A percentile compares a stretch with the other conserved stretches of the same genome.
These are phyloP conservation scores for Cryptococcus jaspeensis DNA, from an alignment of 1,284 basidiomycete species.

Conservation along the genomic window DNA sequence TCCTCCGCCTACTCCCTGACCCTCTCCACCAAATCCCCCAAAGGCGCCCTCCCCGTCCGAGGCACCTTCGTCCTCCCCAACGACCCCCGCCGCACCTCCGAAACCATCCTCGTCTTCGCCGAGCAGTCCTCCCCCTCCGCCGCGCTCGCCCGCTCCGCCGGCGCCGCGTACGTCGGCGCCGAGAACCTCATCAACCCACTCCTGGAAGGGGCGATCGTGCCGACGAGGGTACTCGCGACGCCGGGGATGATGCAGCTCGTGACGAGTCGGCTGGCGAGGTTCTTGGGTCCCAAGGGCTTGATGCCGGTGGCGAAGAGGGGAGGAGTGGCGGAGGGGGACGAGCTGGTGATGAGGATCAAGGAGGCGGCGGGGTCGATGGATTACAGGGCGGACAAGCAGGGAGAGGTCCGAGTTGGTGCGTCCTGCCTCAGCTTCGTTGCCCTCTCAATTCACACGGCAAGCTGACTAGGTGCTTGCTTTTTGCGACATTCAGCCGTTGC, in stretches of 20 bases:
- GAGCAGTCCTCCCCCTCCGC: conserved; percentile 53
- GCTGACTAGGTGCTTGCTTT: not conserved
- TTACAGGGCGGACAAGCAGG: conserved; percentile 88
- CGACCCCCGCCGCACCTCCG: conserved; percentile 66
- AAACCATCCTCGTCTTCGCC: conserved; percentile 81
- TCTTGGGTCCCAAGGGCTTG: conserved; percentile 87
- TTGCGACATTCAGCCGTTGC: conserved; percentile 17
- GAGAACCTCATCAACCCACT: conserved; percentile 72
- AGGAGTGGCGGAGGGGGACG: conserved; percentile 78
- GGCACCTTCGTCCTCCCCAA: conserved; percentile 69
- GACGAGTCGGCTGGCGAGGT: conserved; percentile 76
- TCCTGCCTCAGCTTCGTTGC: not conserved
- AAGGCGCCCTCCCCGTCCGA: conserved; percentile 73
- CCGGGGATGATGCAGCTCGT: conserved; percentile 75
- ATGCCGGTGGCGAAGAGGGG: conserved; percentile 95
- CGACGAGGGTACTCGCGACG: conserved; percentile 63
- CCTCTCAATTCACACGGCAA: not conserved
- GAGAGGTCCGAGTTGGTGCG: conserved; percentile 77
- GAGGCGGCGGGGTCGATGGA: conserved; percentile 79
- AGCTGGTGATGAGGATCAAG: conserved; percentile 71
- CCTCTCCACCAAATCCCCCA: conserved; percentile 71
- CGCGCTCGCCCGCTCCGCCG: conserved; percentile 72
- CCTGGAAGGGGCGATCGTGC: conserved; percentile 39
- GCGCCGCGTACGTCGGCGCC: conserved; percentile 82
- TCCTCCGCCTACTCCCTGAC: conserved; percentile 74